Evolutionary conservation across 2,329 filamentous ascomycete species (phyloP), one percentile per base, ranked within the genome.

Genomic region (Diaporthe sp.): DNA sequence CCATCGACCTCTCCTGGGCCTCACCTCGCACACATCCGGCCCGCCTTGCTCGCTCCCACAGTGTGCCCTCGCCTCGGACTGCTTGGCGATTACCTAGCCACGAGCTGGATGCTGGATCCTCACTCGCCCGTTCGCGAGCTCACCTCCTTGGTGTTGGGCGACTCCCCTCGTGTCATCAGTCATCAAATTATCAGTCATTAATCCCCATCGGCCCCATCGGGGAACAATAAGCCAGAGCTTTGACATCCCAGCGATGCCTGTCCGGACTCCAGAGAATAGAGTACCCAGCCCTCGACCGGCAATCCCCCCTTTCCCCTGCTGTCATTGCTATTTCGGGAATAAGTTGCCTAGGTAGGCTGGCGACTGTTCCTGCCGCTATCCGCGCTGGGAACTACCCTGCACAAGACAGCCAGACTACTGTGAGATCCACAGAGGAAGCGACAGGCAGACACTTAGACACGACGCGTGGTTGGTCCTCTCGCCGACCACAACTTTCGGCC

Each of bases 401-500:
- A 69, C n/a, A 42, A 2, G n/a, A 42, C 65, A 39, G 31, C 46
- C 65, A 9, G 46, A 55, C 65, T 68, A 68, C 46, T 69, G 34
- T 55, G 34, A 55, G 65, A 55, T 69, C 65, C 65, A 69, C 49
- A 42, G 46, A 42, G n/a, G 37, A 6, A 55, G 49, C 65, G 34
- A 69, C 65, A 69, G 65, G 65, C 65, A 69, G 65, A 69, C 65
- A 69, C 65, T 69, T 68, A 10, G 61, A 49, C 42, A 22, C 42
- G 61, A 22, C 61, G 25, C 46, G 49, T 55, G 65, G 65, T 69
- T 69, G 49, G 65, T 13, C n/a, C 49, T 69, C 65, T 69, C 49
- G 31, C 49, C 44, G 25, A 55, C 49, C 65, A 69, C 49, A 69
- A 42, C 22, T 49, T 42, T 28, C 34, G 34, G 39, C 46, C 31